Evolutionary conservation across 805 yeast species (phyloP).

Genomic region (Wickerhamomyces sydowiorum): DNA sequence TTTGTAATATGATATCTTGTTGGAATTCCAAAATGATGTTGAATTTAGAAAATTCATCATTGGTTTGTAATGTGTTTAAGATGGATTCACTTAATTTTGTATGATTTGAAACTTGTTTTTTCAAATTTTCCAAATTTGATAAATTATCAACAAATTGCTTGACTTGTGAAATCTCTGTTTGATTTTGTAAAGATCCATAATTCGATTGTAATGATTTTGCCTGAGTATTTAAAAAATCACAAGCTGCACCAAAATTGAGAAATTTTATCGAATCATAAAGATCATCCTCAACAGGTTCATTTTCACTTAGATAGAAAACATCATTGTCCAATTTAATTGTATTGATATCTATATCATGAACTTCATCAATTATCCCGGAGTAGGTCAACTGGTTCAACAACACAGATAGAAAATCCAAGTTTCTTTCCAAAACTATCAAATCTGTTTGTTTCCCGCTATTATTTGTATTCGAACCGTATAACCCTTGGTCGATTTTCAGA

Average conservation of each 20-base stretch:
- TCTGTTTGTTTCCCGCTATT: slow-evolving; percentile 52
- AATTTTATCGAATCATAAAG: slow-evolving; percentile 49
- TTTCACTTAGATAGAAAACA: slow-evolving; percentile 10
- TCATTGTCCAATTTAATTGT: slow-evolving; percentile 23
- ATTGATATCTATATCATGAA: slow-evolving; percentile 44
- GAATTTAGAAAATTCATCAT: slow-evolving; percentile 22
- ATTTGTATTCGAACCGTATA: slow-evolving; percentile 30
- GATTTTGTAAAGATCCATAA: slow-evolving; percentile 54
- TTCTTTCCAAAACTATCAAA: slow-evolving; percentile 72
- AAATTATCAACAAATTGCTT: slow-evolving; percentile 67
- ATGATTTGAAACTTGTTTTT: slow-evolving; percentile 64
- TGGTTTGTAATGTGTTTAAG: slow-evolving; percentile 38
- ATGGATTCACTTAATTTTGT: slow-evolving; percentile 68
- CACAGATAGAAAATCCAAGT: slow-evolving; percentile 67
- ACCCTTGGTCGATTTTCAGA: slow-evolving; percentile 17
- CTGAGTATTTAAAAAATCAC: slow-evolving; percentile 58
- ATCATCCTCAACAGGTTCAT: slow-evolving; percentile 25
- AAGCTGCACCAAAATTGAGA: slow-evolving; percentile 75
- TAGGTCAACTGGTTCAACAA: slow-evolving; percentile 75
- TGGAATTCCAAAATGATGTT: slow-evolving; percentile 52
- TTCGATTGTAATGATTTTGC: slow-evolving; percentile 69
- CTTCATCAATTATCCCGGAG: slow-evolving; percentile 75
- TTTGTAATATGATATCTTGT: slow-evolving; percentile 61
- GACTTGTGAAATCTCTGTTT: slow-evolving; percentile 58
- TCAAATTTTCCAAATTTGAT: slow-evolving; percentile 59